phyloP scores from a whole-genome alignment of 1,284 basidiomycete genomes.

The Exsudoporus floridanus region DNA sequence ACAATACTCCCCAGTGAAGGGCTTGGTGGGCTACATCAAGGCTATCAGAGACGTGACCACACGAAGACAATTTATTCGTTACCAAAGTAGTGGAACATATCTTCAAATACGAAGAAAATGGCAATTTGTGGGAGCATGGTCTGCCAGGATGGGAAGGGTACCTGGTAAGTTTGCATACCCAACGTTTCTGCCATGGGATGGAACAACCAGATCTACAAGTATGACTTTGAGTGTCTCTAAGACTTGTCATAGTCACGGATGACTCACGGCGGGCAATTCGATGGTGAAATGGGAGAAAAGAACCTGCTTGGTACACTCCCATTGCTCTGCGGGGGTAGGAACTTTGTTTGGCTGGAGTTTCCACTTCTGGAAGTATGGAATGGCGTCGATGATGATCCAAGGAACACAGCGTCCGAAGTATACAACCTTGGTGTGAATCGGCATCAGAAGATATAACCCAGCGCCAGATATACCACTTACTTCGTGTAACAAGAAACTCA shows the following conservation, averaged over 20 bases:
- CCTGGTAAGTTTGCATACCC: constrained; percentile 90
- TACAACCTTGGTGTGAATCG: constrained; percentile 59
- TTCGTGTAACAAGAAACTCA: constrained; percentile 94
- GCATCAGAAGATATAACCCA: not conserved
- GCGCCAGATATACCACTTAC: constrained; percentile 44
- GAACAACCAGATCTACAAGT: constrained; percentile 87
- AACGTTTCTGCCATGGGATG: constrained; percentile 90
- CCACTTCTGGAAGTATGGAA: constrained; percentile 93
- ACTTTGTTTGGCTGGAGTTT: constrained; percentile 90
- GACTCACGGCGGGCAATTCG: constrained; percentile 83
- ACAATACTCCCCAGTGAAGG: constrained; percentile 87
- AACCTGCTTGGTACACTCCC: constrained; percentile 95
- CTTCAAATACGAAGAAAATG: constrained; percentile 96
- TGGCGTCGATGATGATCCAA: constrained; percentile 94
- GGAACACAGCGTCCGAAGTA: constrained; percentile 97
- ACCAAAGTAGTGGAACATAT: constrained; percentile 87
- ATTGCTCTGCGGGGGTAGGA: constrained; percentile 82
- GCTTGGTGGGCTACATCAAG: constrained; percentile 74
- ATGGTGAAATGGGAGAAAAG: constrained; percentile 96
- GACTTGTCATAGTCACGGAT: not conserved
- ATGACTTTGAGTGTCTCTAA: not conserved
- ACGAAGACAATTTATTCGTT: constrained; percentile 13
- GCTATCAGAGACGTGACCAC: constrained; percentile 1
- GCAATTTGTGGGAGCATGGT: constrained; percentile 80
- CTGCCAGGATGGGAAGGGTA: constrained; percentile 81